Evolutionary conservation across 2,329 filamentous ascomycete genomes (phyloP).

Genomic region (Beauveria australis): DNA sequence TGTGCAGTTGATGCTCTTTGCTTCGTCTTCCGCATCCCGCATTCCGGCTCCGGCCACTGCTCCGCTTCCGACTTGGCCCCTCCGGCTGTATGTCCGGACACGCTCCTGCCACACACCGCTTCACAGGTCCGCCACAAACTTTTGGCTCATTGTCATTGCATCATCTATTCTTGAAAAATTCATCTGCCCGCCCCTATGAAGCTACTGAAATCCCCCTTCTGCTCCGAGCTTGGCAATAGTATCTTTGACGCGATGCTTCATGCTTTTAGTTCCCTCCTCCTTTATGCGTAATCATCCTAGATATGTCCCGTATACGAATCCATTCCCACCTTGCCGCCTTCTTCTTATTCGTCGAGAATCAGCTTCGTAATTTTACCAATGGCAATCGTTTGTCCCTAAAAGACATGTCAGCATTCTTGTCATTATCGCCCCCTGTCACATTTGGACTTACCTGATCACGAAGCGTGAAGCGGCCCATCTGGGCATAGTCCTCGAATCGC

Average conservation of each 20-base stretch:
- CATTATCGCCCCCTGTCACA: not conserved
- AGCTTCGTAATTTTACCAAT: slow-evolving; percentile 99
- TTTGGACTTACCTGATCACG: slow-evolving; percentile 64
- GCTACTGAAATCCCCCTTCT: not conserved
- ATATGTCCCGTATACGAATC: not conserved
- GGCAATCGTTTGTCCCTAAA: slow-evolving; percentile 92
- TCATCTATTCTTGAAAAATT: slow-evolving; percentile 5
- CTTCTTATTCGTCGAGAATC: slow-evolving; percentile 31
- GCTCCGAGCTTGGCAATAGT: not conserved
- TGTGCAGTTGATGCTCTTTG: too few species aligned
- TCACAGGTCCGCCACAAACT: not conserved
- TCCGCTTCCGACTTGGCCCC: slow-evolving; percentile 7
- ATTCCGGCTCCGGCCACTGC: not conserved
- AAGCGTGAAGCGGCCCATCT: slow-evolving; percentile 84
- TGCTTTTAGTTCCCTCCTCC: slow-evolving; percentile 9
- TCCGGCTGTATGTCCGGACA: not conserved
- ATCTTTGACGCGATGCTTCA: slow-evolving; percentile 1
- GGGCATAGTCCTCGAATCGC: slow-evolving; percentile 90
- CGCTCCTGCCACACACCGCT: not conserved
- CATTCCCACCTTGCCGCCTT: not conserved
- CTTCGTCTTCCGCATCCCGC: not conserved
- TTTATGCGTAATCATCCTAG: not conserved
- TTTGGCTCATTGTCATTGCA: slow-evolving; percentile 4
- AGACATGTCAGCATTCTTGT: slow-evolving; percentile 19
- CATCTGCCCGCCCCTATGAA: not conserved